Evolutionary conservation across 192 early-diverging fungal species (phyloP), one percentile per base, ranked within the genome.

Genomic region (Rhizophagus clarus): DNA sequence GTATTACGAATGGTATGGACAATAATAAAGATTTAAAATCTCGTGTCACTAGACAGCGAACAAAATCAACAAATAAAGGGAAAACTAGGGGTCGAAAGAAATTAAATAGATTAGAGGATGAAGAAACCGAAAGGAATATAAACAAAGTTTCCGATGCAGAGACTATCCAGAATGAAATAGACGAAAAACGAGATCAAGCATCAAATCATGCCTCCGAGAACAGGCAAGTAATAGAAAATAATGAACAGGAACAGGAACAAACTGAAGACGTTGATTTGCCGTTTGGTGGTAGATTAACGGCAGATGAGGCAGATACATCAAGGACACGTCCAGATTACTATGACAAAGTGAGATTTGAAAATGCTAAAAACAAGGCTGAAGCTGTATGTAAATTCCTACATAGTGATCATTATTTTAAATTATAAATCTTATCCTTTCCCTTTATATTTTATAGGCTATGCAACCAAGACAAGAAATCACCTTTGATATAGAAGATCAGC

Each of bases 291-390:
- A 87, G 87, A 70, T 63, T 93, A 17, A 87, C 83, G 8, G 80
- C 79, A 22, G 85, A 81, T 10, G 88, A 92, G 32, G 88, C 90
- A 1, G 87, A 90, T 76, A 88, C 89, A 8, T 71, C 83, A 29
- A 77, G 83, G 70, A 88, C 88, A 67, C 80, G 85, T 1, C 93
- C 93, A 1, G 80, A 84, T 60, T 82, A 85, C 0, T 66, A 68
- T 12, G 93, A 93, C 61, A 89, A 87, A 60, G 24, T 56, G 2
- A 74, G 78, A 24, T 94, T 91, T 75, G 90, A 89, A 34, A 81
- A 83, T 72, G 88, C 89, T 3, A 88, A 84, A 47, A 72, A 75
- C 4, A 77, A 82, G 3, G 87, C 87, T 0, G 80, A 85, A 61
- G 80, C 85, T 85, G 74, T 51, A 61, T 60, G 14, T 22, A n/a